These are phyloP conservation scores for Xylaria sp. DNA, from an alignment of 495 filamentous ascomycete genomes.

Conservation along the genomic window DNA sequence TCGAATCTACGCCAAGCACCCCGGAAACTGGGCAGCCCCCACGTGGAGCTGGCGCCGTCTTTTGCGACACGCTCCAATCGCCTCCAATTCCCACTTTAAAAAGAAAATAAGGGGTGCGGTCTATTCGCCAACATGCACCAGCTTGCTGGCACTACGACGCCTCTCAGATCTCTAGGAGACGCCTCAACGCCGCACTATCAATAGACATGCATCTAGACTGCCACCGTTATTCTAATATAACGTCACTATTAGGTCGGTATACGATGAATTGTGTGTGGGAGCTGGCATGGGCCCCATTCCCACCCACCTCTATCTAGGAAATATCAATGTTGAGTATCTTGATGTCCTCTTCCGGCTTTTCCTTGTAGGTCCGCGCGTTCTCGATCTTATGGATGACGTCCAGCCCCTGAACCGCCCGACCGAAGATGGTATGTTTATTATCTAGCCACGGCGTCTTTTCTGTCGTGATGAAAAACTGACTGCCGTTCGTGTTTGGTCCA, in stretches of 20 bases:
- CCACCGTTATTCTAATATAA: constrained; percentile 5
- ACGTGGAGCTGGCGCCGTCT: constrained; percentile 23
- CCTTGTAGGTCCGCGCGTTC: constrained; percentile 88
- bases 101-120: constrained; percentile 6
- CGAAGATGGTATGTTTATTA: constrained; percentile 95
- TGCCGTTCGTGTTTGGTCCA: constrained; percentile 78
- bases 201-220: constrained; percentile 3
- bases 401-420: constrained; percentile 83
- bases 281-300: constrained; percentile 14
- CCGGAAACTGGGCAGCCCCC: constrained; percentile 22
- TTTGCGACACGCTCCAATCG: constrained; percentile 10
- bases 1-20: constrained; percentile 25
- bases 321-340: constrained; percentile 93
- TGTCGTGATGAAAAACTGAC: constrained; percentile 98
- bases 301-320: constrained; percentile 40
- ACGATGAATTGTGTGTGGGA: constrained; percentile 5
- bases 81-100: constrained; percentile 19
- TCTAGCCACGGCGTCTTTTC: constrained; percentile 98
- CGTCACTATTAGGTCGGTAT: constrained; percentile 7
- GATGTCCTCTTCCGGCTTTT: constrained; percentile 95
- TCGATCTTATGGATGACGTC: constrained; percentile 98
- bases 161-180: constrained; percentile 16
- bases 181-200: constrained; percentile 4
- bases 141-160: constrained; percentile 15
- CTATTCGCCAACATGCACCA: constrained; percentile 17